phyloP scores from a whole-genome alignment of 805 yeast species.

The Yamadazyma tumulicola region DNA sequence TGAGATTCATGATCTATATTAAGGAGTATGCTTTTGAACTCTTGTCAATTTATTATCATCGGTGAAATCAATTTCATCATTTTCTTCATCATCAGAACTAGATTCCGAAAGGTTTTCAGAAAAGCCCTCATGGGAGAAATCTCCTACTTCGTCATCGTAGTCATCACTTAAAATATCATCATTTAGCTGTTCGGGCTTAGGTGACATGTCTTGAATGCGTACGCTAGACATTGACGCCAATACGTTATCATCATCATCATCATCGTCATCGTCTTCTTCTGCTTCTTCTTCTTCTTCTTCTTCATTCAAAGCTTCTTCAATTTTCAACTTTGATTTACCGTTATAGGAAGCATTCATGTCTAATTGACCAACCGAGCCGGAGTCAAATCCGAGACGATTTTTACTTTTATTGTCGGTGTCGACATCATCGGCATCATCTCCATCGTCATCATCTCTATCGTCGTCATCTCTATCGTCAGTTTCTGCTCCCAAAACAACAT shows the following conservation, averaged over 20 bases:
- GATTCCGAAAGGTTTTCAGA: constrained; percentile 43
- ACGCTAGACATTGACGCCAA: constrained; percentile 16
- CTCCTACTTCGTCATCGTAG: constrained; percentile 23
- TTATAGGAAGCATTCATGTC: constrained; percentile 23
- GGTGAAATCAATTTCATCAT: constrained; percentile 14
- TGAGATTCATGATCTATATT: constrained; percentile 3
- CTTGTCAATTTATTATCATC: constrained; percentile 39
- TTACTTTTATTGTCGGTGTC: too few species aligned
- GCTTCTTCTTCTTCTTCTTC: constrained; percentile 2
- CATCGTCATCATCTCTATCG: constrained; percentile 14
- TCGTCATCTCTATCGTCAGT: constrained; percentile 26
- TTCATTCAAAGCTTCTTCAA: constrained; percentile 2
- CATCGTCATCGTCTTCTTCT: constrained; percentile 9
- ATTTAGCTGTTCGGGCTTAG: constrained; percentile 18
- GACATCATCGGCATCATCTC: constrained; percentile 1
- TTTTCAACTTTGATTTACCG: not conserved
- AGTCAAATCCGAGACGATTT: constrained; percentile 28
- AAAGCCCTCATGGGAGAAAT: constrained; percentile 29
- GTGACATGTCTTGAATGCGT: constrained; percentile 31
- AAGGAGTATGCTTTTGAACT: constrained; percentile 34
- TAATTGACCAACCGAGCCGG: constrained; percentile 36
- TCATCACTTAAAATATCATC: constrained; percentile 24
- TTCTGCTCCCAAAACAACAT: constrained; percentile 52
- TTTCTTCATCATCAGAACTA: constrained; percentile 25
- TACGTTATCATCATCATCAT: constrained; percentile 21